Evolutionary conservation across 2,329 filamentous ascomycete genomes (phyloP), one percentile per base, ranked within the genome.

Genomic region (Fusarium tanahbumbuense): DNA sequence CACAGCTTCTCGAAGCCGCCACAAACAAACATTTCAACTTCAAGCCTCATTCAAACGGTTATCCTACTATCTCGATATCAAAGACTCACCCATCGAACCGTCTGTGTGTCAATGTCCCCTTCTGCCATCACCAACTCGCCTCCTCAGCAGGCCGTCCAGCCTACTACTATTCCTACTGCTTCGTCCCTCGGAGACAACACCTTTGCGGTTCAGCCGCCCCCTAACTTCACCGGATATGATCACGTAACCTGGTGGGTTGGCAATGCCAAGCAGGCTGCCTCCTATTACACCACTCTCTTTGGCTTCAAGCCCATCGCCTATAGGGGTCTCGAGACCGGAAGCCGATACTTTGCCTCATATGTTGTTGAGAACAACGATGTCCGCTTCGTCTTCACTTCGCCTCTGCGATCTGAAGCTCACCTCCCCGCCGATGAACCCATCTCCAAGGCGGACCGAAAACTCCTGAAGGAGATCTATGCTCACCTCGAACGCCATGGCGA

Each of bases 211-310:
- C 84, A 87, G 74, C 82, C 85, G 74, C 74, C 82, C 74, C 67
- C 81, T 75, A 87, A 85, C 78, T 94, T 97, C 83, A 88, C 89
- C 66, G 94, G 93, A 77, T 98, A 97, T 80, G 93, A 97, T 82
- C 93, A 97, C 81, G 88, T 97, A 60, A 94, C 93, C 73, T 98
- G 94, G 94, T 97, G 93, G 84, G 95, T 98, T 30, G 94, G 94
- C 78, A 98, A 98, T 78, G 94, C 95, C 75, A 98, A 98, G 83
- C 94, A 98, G 84, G 93, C 94, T 5, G 94, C 94, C 41, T 88
- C 91, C 16, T 98, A 93, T 83, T 98, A 97, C 83, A 91, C 91
- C 73, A 91, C 89, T 13, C 92, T 94, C 72, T 94, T 98, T 84
- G 94, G 93, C 59, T 97, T 98, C 84, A 85, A 88, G 76, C 88